Percentiles rank a stretch among this genome's conserved stretches.
Evolutionary conservation across 1,284 basidiomycete species (phyloP).

Genomic region (Ceratobasidium sp.): DNA sequence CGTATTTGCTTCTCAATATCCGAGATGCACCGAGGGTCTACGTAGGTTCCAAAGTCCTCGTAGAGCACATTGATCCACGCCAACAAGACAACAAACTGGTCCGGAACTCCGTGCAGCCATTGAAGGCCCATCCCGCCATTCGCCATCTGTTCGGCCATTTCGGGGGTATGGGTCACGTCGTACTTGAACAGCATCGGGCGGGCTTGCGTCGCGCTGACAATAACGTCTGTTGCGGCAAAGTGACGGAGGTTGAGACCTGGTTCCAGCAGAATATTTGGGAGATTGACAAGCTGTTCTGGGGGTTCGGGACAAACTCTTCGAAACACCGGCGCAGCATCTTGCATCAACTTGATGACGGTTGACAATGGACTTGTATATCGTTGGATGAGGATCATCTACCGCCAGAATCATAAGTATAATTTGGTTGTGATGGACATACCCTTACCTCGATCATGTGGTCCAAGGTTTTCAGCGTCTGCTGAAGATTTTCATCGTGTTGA

Average conservation of each 20-base stretch:
- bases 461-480: background rate
- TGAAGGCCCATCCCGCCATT: constrained; percentile 4
- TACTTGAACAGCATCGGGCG: constrained; percentile 12
- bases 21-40: background rate
- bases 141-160: background rate
- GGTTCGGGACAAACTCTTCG: constrained; percentile 1
- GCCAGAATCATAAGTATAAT: background rate
- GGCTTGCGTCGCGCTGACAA: background rate
- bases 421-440: background rate
- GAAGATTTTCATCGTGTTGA: background rate
- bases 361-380: background rate
- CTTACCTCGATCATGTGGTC: constrained; percentile 2
- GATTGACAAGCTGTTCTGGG: background rate
- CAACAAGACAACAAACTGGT: constrained; percentile 18
- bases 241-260: constrained; percentile 4
- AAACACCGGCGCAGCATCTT: constrained; percentile 8
- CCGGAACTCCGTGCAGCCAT: constrained; percentile 27
- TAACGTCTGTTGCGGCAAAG: constrained; percentile 5
- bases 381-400: background rate
- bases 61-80: constrained; percentile 15
- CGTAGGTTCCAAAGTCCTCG: constrained; percentile 3
- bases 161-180: background rate
- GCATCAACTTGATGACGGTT: background rate
- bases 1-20: constrained; percentile 12
- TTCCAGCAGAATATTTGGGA: constrained; percentile 3